Base-by-base conservation (phyloP, 805 yeast genomes). In the Myxozyma nipponensis region DNA sequence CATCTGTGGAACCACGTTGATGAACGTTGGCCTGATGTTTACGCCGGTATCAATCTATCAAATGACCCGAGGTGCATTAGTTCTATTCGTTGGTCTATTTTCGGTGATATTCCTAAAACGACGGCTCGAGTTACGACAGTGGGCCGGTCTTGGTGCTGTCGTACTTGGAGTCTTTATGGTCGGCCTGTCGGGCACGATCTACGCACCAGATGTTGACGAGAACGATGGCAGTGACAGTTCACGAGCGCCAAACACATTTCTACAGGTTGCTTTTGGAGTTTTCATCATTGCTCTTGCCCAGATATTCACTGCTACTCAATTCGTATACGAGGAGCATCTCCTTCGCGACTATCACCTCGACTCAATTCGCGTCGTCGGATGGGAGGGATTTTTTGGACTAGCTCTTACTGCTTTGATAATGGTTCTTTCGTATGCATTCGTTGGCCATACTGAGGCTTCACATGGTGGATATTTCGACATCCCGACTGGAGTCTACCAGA, bases 11-110 rank as follows among this genome's bases (percentile, higher is more conserved):
- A 86, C 95, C 1, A 85, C 93, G 0, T 67, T 86, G 57, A 75
- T 85, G 80, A 83, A 85, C 60, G 64, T 84, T n/a, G 93, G 93
- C 0, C 71, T 86, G 53, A 65, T 84, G 22, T 81, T 80, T 66
- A 81, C 82, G 1, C 91, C 93, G 0, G 93, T 85, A 6, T 83
- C 89, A 1, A 76, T 85, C 44, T 86, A 84, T 66, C 95, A 86
- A 65, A 86, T 86, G 95, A 81, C 84, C n/a, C 72, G 95, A 57
- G 93, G 95, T 2, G 78, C 88, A 0, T 69, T 84, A 38, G 86
- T 86, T 39, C 67, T 86, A 38, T 84, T 84, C 68, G 95, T 85
- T 22, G 95, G 90, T 1, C 66, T 81, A 15, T 74, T 84, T 62
- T 81, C 87, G 21, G 82, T 82, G 35, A 24, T 82, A 1, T 83